Evolutionary conservation across 805 yeast species (phyloP), one percentile per base, ranked within the genome.

Genomic region (Hanseniaspora valbyensis): DNA sequence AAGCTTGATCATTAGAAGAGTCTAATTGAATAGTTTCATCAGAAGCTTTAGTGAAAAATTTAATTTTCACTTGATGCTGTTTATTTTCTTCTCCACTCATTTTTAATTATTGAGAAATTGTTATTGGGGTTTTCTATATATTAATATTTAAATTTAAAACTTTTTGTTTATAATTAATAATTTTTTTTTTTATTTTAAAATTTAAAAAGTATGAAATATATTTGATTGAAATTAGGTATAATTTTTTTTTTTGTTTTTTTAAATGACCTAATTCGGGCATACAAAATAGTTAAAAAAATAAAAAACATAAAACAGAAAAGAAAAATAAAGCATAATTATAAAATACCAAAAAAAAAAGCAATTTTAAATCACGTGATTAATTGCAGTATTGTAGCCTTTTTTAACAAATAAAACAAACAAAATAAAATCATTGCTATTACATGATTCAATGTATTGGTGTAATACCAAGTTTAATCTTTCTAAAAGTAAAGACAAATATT

Each of bases 1-100:
- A 72, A 13, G 98, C 95, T 46, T 82, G 77, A 53, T 86, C 92
- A 18, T 77, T 70, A 2, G 40, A 28, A 25, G 82, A 83, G 9
- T 29, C 28, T 10, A 86, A 86, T 41, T 81, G 83, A 43, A 90
- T 65, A 16, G 77, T 61, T 54, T 77, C 80, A 60, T 83, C 90
- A 55, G 78, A 81, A 58, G 90, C 97, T 57, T 90, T 77, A 42
- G 96, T 89, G 69, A 83, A 78, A 66, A 86, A 81, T 57, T 81
- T 79, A 64, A 89, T 79, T 68, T 83, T 83, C 22, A 87, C 75
- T 66, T 84, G 94, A n/a, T 78, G 51, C 10, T n/a, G 32, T 40
- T 48, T 48, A 14, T 16, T 30, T 22, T 37, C 50, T 39, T 32
- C 41, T 16, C 22, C 51, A 33, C 44, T 40, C 60, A 54, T 55